Conservation (phyloP, 1,284 basidiomycete species). For the Cryptococcus sp. region DNA sequence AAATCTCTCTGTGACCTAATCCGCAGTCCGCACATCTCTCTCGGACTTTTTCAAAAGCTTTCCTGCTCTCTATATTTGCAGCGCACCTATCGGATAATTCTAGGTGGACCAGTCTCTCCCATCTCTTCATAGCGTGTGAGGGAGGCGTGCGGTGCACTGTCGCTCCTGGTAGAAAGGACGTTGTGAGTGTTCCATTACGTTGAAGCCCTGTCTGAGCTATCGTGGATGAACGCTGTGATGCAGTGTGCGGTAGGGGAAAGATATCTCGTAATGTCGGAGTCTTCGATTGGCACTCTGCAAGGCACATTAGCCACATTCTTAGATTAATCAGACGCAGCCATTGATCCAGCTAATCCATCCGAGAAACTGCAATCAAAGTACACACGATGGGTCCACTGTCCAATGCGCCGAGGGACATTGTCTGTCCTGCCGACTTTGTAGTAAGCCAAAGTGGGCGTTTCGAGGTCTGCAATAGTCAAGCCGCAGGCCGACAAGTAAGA, state of each 20-base stretch:
- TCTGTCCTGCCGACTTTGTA: slow-evolving; percentile 53
- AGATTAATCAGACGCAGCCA: not conserved
- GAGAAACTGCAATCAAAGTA: not conserved
- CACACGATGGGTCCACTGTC: slow-evolving; percentile 50
- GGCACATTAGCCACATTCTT: not conserved
- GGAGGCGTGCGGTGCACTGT: slow-evolving; percentile 16
- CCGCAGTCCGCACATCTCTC: slow-evolving; percentile 45
- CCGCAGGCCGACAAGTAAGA: not conserved
- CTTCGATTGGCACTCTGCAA: slow-evolving; percentile 44
- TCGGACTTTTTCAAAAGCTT: slow-evolving; percentile 22
- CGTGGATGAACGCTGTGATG: not conserved
- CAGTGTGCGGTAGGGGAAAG: slow-evolving; percentile 36
- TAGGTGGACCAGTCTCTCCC: slow-evolving; percentile 52
- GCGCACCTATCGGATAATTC: slow-evolving; percentile 46
- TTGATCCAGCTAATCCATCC: not conserved
- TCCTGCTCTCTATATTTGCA: slow-evolving; percentile 1
- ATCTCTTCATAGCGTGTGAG: slow-evolving; percentile 38
- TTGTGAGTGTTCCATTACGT: slow-evolving; percentile 17
- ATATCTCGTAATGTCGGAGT: slow-evolving; percentile 48
- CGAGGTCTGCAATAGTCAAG: slow-evolving; percentile 27
- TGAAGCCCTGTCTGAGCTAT: slow-evolving; percentile 8
- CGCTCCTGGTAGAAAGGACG: slow-evolving; percentile 44
- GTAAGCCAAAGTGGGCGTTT: slow-evolving; percentile 31
- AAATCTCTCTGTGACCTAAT: slow-evolving; percentile 46
- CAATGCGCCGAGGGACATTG: slow-evolving; percentile 50